Evolutionary conservation across 495 filamentous ascomycete genomes (phyloP), one percentile per base, ranked within the genome.

Genomic region (Daldinia caldariorum): DNA sequence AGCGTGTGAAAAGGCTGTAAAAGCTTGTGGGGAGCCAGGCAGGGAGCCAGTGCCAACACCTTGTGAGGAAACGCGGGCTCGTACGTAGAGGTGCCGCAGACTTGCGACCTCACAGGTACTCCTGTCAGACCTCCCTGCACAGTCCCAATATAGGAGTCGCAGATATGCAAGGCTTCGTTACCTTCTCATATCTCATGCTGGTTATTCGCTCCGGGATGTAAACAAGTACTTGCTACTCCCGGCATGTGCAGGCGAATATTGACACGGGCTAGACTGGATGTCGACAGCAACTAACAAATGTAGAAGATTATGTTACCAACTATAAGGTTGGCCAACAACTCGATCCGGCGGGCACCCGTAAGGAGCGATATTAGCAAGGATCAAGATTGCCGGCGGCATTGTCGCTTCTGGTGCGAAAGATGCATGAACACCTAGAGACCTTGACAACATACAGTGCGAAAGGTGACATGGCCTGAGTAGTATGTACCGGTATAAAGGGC

Each of bases 211-310:
- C 49, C 41, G 54, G 53, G 57, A 57, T 51, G 26, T 45, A 53
- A 53, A 20, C 53, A 63, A 63, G 59, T 58, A 63, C 66, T 73
- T 73, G 66, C 70, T 73, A 58, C 70, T 70, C 61, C 70, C 20
- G 66, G 70, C 38, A 73, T 73, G 70, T 69, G 62, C 58, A 73
- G 63, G 66, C 70, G 70, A 70, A 47, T 47, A 26, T 49, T 26
- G 51, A 66, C 14, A 63, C 58, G 49, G 41, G 41, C 49, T 47
- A 47, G 43, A 35, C 49, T 47, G 20, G 43, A 22, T 5, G 53
- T 62, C 37, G 39, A 61, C 6, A 54, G 26, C 22, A 59, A 41
- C 38, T 57, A 38, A 54, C 18, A 47, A 10, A 4, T 47, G 43
- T 47, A 12, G 2, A 47, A 12, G 2, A 47, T 3, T 47, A 47